Percentiles rank a stretch among this genome's conserved stretches.
These are phyloP conservation scores for Viola odorata DNA, from an alignment of 345 rosid species.

Conservation along the genomic window DNA sequence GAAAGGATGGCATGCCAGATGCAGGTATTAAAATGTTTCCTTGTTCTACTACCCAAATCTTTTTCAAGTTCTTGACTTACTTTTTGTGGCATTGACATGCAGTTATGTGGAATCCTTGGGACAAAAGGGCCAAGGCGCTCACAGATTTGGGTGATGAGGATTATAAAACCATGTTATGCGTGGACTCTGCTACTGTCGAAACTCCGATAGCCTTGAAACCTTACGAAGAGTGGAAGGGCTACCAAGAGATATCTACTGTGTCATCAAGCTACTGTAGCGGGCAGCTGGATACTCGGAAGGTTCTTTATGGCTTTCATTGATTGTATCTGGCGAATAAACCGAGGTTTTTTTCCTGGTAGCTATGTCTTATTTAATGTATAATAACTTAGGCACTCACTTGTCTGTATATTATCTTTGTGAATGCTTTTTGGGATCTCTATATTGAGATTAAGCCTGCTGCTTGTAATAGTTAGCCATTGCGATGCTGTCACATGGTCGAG, in stretches of 20 bases:
- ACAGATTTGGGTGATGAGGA: slow-evolving; percentile 83
- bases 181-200: slow-evolving; percentile 77
- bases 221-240: slow-evolving; percentile 82
- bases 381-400: slow-evolving; percentile 3
- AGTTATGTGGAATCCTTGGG: slow-evolving; percentile 98
- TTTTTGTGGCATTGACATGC: slow-evolving; percentile 15
- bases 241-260: slow-evolving; percentile 80
- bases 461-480: slow-evolving; percentile 12
- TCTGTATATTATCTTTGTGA: slow-evolving; percentile 3
- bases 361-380: slow-evolving; percentile 1
- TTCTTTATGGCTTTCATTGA: slow-evolving; percentile 56
- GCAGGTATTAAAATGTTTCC: slow-evolving; percentile 46
- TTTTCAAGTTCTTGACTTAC: slow-evolving; percentile 4
- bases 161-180: slow-evolving; percentile 76
- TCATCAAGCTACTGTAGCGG: slow-evolving; percentile 98
- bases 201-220: slow-evolving; percentile 65
- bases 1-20: slow-evolving; percentile 84
- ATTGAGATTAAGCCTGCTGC: slow-evolving; percentile 12
- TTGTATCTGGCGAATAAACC: slow-evolving; percentile 4
- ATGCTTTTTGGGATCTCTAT: slow-evolving; percentile 1
- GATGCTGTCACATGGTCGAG: slow-evolving; percentile 25
- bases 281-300: slow-evolving; percentile 82
- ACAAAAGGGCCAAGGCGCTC: slow-evolving; percentile 70
- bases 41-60: neutral
- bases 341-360: slow-evolving; percentile 9